Base-by-base conservation (phyloP, 108 stramenopile genomes). In the Epipyxis sp. region DNA sequence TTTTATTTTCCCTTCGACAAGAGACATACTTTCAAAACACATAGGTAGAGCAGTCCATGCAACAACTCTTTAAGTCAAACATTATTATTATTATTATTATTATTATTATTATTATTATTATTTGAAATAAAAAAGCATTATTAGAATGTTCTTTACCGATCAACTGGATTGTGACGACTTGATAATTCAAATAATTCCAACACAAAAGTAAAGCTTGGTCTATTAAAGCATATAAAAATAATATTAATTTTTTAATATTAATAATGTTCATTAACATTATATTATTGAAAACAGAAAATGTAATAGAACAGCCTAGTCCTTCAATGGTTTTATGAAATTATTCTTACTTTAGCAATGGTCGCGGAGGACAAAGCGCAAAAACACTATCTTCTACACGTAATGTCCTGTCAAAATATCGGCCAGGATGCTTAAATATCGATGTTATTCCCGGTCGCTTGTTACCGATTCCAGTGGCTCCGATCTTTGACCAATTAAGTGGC, bases 21-120 rank as follows among this genome's bases (percentile, higher is more conserved):
- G 25, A 32, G 61, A 65, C 61, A 65, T 65, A 37, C 35, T 65
- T 25, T 71, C 69, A 71, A 71, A 71, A 6, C 76, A 68, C 43
- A 83, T 34, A n/a, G 87, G 87, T 39, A 88, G 79, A 29, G 80
- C 87, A 16, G 80, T 65, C 87, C 87, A 88, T 0, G 71, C 87
- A 0, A 87, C 87, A 34, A 86, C 81, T 35, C n/a, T n/a, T n/a
- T n/a, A n/a, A n/a, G n/a, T n/a, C n/a, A n/a, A n/a, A n/a, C n/a
- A n/a, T n/a, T n/a, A n/a, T n/a, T n/a, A n/a, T n/a, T n/a, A n/a
- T n/a, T n/a, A n/a, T n/a, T n/a, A n/a, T n/a, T n/a, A n/a, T n/a
- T n/a, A n/a, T n/a, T n/a, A n/a, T n/a, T n/a, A n/a, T n/a, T n/a
- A n/a, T n/a, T n/a, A n/a, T n/a, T n/a, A n/a, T n/a, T n/a, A n/a